phyloP scores from a whole-genome alignment of 1,284 basidiomycete species.

The Trichosporon asahii region DNA sequence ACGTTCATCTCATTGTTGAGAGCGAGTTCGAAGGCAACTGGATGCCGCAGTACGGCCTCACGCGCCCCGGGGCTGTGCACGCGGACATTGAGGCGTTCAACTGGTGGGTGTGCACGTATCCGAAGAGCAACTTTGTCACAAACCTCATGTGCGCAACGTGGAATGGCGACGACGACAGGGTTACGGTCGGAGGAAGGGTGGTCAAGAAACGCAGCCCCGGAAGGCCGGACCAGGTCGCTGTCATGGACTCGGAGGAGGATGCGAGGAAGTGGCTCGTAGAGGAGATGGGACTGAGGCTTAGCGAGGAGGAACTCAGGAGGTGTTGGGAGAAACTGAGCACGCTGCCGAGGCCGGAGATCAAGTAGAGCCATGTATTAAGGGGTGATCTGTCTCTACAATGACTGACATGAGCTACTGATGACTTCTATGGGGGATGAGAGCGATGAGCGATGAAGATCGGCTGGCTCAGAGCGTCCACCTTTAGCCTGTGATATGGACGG shows the following conservation, averaged over 20 bases:
- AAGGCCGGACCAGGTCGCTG: background rate
- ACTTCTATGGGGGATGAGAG: no score
- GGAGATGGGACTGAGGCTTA: background rate
- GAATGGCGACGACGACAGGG: constrained; percentile 11
- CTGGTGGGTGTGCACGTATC: constrained; percentile 19
- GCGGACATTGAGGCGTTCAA: constrained; percentile 20
- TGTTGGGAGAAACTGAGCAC: background rate
- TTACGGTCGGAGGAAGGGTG: background rate
- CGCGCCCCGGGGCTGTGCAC: constrained; percentile 3
- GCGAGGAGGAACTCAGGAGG: background rate
- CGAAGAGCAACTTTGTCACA: constrained; percentile 2
- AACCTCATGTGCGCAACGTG: constrained; percentile 10
- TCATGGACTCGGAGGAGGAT: background rate
- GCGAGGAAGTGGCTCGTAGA: background rate
- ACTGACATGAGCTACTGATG: no score
- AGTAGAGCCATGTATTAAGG: background rate
- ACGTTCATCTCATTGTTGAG: constrained; percentile 12
- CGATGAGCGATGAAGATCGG: no score
- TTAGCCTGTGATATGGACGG: no score
- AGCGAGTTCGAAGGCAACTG: constrained; percentile 10
- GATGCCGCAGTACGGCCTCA: constrained; percentile 16
- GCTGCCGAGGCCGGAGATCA: background rate
- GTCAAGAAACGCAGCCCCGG: background rate
- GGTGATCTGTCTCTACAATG: no score
- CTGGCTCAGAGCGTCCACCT: no score